These are phyloP conservation scores for Amborella trichopoda DNA, from an alignment of 164 flowering plant genomes.

Conservation along the genomic window DNA sequence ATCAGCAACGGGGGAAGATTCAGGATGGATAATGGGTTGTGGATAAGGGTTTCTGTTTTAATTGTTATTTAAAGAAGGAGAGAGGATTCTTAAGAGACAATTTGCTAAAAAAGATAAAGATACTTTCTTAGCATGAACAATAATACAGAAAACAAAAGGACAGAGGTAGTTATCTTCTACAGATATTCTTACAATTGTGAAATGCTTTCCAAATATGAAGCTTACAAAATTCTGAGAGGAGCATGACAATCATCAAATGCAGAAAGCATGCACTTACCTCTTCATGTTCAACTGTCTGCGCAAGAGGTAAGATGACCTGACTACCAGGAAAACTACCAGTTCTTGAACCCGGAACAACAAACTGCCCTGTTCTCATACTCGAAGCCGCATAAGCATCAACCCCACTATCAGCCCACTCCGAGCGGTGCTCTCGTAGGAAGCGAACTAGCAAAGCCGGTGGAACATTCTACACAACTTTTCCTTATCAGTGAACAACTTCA, in stretches of 20 bases:
- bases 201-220: no score
- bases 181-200: no score
- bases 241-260: background rate
- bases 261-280: constrained; percentile 32
- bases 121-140: no score
- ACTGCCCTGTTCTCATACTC: constrained; percentile 43
- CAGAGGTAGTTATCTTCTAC: no score
- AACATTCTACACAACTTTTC: constrained; percentile 51
- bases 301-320: constrained; percentile 69
- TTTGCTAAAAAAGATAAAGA: no score
- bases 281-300: constrained; percentile 66
- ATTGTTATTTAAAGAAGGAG: no score
- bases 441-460: constrained; percentile 79
- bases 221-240: background rate
- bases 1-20: no score
- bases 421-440: constrained; percentile 76
- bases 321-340: constrained; percentile 46
- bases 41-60: no score
- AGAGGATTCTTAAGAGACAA: no score
- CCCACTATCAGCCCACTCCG: constrained; percentile 80
- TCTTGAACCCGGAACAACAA: constrained; percentile 49
- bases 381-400: constrained; percentile 75
- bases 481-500: no score
- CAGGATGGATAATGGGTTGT: no score
- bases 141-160: no score